These are phyloP conservation scores for Cutaneotrichosporon mucoides DNA, from an alignment of 1,284 basidiomycete species.

Conservation along the genomic window DNA sequence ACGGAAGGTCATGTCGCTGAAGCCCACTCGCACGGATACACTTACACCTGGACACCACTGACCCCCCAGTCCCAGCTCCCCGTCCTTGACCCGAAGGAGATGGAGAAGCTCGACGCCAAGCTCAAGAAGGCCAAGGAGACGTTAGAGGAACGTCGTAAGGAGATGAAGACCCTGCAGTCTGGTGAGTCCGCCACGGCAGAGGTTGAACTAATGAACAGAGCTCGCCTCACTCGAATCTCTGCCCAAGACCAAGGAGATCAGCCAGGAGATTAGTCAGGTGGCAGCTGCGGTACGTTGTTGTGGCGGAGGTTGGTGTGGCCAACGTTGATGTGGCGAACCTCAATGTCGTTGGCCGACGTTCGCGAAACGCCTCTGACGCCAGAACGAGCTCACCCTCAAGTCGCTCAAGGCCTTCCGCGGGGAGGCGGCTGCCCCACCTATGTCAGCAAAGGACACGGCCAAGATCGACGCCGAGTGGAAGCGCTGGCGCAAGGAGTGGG, in stretches of 20 bases:
- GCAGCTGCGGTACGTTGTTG: constrained; percentile 30
- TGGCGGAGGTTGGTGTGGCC: no score
- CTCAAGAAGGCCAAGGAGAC: constrained; percentile 59
- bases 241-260: constrained; percentile 66
- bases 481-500: constrained; percentile 47
- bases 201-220: constrained; percentile 51
- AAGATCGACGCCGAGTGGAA: constrained; percentile 42
- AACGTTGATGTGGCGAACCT: no score
- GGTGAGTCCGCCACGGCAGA: constrained; percentile 50
- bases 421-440: constrained; percentile 20
- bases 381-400: constrained; percentile 34
- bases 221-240: constrained; percentile 59
- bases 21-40: no score
- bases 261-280: constrained; percentile 31
- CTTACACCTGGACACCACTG: no score
- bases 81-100: constrained; percentile 10
- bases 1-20: no score
- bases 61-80: constrained; percentile 9
- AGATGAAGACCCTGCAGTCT: constrained; percentile 54
- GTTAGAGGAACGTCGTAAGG: constrained; percentile 62
- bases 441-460: constrained; percentile 36
- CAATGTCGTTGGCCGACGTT: no score
- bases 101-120: constrained; percentile 42
- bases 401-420: constrained; percentile 28
- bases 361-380: background rate